phyloP scores from a whole-genome alignment of 2,329 filamentous ascomycete species.

The Colletotrichum aenigma region DNA sequence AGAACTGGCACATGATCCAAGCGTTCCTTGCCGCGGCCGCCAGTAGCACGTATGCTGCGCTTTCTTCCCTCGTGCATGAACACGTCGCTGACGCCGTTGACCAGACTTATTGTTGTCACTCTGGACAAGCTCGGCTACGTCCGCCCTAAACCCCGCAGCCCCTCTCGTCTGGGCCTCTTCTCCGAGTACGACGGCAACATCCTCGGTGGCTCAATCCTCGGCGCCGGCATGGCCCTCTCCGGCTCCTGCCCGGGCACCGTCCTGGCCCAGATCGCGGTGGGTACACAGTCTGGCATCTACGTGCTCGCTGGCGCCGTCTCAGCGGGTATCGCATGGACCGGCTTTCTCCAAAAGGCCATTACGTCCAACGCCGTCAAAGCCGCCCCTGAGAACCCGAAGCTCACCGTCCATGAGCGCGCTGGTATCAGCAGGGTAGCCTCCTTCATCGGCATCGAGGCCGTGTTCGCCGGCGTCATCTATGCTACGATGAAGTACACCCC shows the following conservation, averaged over 20 bases:
- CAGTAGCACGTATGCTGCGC: constrained; percentile 59
- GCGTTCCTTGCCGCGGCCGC: constrained; percentile 67
- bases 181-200: constrained; percentile 67
- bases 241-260: constrained; percentile 71
- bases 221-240: constrained; percentile 69
- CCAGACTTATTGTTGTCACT: constrained; percentile 49
- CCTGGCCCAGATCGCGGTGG: constrained; percentile 62
- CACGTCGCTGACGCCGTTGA: constrained; percentile 20
- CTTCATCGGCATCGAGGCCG: constrained; percentile 46
- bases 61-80: background rate
- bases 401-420: constrained; percentile 43
- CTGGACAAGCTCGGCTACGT: constrained; percentile 48
- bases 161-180: constrained; percentile 58
- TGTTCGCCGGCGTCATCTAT: constrained; percentile 45
- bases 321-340: constrained; percentile 59
- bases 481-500: constrained; percentile 35
- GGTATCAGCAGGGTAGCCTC: constrained; percentile 40
- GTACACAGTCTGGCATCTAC: constrained; percentile 54
- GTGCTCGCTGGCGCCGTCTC: constrained; percentile 58
- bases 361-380: constrained; percentile 28
- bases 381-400: constrained; percentile 23
- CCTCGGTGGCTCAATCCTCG: constrained; percentile 65
- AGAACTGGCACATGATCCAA: constrained; percentile 70
- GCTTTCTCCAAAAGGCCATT: constrained; percentile 41
- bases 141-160: constrained; percentile 49